These are phyloP conservation scores for Acanthamoeba lugdunensis DNA, from an alignment of 208 protist genomes.

Conservation along the genomic window DNA sequence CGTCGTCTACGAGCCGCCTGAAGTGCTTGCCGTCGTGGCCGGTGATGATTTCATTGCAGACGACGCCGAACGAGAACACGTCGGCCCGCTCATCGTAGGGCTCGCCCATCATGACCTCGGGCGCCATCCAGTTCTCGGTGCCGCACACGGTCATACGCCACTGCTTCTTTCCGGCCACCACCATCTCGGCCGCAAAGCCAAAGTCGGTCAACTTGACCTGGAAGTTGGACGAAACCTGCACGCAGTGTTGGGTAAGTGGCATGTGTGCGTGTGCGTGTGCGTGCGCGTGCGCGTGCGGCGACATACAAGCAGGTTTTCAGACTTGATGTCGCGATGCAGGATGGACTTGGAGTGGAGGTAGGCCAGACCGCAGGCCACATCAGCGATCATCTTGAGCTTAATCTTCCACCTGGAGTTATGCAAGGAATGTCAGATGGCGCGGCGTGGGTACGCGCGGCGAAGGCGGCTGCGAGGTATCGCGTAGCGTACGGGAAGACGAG, in stretches of 20 bases:
- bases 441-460: too few species aligned
- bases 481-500: background rate
- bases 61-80: constrained; percentile 62
- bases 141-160: constrained; percentile 63
- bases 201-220: constrained; percentile 42
- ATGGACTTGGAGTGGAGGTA: constrained; percentile 57
- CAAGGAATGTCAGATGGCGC: too few species aligned
- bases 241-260: background rate
- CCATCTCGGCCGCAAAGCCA: constrained; percentile 41
- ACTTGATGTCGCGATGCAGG: constrained; percentile 63
- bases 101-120: constrained; percentile 48
- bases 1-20: constrained; percentile 15
- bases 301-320: constrained; percentile 40
- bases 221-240: constrained; percentile 20
- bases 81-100: constrained; percentile 41
- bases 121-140: constrained; percentile 58
- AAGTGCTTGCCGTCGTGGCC: constrained; percentile 26
- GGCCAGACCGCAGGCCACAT: constrained; percentile 52
- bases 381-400: constrained; percentile 43
- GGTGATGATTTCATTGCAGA: constrained; percentile 57
- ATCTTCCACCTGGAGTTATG: background rate
- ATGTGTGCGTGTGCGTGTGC: background rate
- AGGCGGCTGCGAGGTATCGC: too few species aligned
- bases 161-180: constrained; percentile 23
- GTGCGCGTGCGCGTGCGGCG: too few species aligned